Conservation (phyloP, 306 rosid species). For the Luffa aegyptiaca region DNA sequence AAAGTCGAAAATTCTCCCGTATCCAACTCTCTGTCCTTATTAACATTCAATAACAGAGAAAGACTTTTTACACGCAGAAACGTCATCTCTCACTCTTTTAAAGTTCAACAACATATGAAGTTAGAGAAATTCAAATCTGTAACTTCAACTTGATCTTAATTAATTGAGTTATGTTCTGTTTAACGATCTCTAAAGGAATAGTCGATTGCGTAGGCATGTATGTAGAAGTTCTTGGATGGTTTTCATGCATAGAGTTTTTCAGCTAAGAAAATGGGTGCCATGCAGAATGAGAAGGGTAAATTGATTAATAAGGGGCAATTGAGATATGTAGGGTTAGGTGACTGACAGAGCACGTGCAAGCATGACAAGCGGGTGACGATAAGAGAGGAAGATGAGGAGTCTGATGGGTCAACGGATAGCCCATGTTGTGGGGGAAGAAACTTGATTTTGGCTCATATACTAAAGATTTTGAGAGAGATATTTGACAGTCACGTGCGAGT, state of each 20-base stretch:
- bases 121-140: too few species aligned
- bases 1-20: too few species aligned
- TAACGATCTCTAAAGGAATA: too few species aligned
- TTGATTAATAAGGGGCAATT: too few species aligned
- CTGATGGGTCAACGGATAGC: conserved; percentile 5
- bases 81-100: too few species aligned
- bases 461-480: not conserved
- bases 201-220: too few species aligned
- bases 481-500: not conserved
- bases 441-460: not conserved
- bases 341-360: conserved; percentile 5
- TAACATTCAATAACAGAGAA: too few species aligned
- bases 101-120: too few species aligned
- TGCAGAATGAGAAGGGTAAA: not conserved
- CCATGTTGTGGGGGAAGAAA: not conserved
- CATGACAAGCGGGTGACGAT: not conserved
- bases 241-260: not conserved
- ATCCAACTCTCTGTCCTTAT: too few species aligned
- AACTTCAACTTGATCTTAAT: too few species aligned
- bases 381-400: not conserved
- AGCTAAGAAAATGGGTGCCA: not conserved
- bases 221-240: not conserved
- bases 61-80: too few species aligned
- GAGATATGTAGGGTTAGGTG: not conserved
- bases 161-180: too few species aligned